These are phyloP conservation scores for Aspergillus haitiensis DNA, from an alignment of 495 filamentous ascomycete genomes.

Conservation along the genomic window DNA sequence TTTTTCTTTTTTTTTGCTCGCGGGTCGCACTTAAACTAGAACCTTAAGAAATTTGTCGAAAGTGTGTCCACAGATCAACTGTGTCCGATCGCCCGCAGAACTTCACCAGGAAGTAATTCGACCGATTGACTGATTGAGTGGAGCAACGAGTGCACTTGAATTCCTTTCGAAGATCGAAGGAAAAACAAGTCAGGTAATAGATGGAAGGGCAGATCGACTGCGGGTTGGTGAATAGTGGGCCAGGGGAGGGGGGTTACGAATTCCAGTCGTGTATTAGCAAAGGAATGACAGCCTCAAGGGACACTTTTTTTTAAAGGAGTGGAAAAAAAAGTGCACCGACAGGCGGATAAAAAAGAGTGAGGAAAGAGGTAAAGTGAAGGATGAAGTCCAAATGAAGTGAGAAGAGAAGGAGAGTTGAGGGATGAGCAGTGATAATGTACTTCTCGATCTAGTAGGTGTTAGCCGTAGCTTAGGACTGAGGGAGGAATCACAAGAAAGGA, in stretches of 20 bases:
- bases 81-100: constrained; percentile 25
- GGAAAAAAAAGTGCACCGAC: constrained; percentile 33
- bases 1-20: constrained; percentile 39
- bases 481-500: constrained; percentile 23
- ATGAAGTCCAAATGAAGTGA: constrained; percentile 19
- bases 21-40: constrained; percentile 10
- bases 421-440: constrained; percentile 32
- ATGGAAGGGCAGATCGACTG: constrained; percentile 43
- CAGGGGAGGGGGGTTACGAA: constrained; percentile 21
- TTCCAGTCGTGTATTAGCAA: constrained; percentile 26
- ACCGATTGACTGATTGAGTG: constrained; percentile 18
- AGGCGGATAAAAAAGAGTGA: constrained; percentile 27
- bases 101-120: constrained; percentile 47
- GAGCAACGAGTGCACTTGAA: constrained; percentile 13
- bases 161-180: constrained; percentile 6
- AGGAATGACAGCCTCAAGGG: constrained; percentile 43
- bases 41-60: constrained; percentile 14
- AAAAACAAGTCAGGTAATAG: constrained; percentile 9
- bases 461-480: constrained; percentile 23
- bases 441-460: constrained; percentile 16
- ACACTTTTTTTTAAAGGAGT: constrained; percentile 41
- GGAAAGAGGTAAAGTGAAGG: constrained; percentile 28
- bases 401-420: constrained; percentile 22
- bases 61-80: constrained; percentile 34
- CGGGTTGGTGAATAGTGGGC: constrained; percentile 20